Base-by-base conservation (phyloP, 2,329 filamentous ascomycete genomes). In the Pezicula radicicola region DNA sequence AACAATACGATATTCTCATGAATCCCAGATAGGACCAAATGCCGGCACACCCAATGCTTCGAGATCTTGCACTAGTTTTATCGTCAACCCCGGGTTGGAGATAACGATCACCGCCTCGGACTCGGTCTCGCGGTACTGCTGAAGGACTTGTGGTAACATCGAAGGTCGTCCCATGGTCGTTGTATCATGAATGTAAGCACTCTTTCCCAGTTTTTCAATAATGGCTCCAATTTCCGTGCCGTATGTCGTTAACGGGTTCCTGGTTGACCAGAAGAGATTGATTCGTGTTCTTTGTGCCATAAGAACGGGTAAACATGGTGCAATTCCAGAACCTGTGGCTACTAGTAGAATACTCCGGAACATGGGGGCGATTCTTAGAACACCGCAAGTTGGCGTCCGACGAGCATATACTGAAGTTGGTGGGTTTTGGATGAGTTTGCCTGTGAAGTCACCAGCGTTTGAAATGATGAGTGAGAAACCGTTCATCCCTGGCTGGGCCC, bases 361-460 rank as follows among this genome's bases (percentile, higher is more conserved):
- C 33, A 89, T 74, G 0, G 79, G 77, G 40, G 85, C 81, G 50
- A 86, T 76, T 60, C 85, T 82, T 63, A 87, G 78, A 33, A 89
- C 83, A 36, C 86, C 86, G 54, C 78, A 81, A 3, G 82, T 77
- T 2, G 86, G 83, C 0, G 83, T 74, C 10, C 87, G 85, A 42
- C 85, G 80, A 8, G 85, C 80, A 83, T 84, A 90, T 45, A 89
- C 69, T 46, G 78, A 68, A 1, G 70, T 75, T 2, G 84, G 85
- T 3, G 82, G 83, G 48, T 78, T 73, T 50, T 75, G 70, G 68
- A 90, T 89, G 52, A 80, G 78, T 39, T 75, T 72, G 28, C 72
- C 72, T 2, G 87, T 90, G 86, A 86, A 90, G 70, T 90, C 86
- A 35, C 87, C 87, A 3, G 85, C 86, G 57, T 84, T 85, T 51